phyloP scores from a whole-genome alignment of 2,329 filamentous ascomycete species.

The Corinectria fuckeliana region DNA sequence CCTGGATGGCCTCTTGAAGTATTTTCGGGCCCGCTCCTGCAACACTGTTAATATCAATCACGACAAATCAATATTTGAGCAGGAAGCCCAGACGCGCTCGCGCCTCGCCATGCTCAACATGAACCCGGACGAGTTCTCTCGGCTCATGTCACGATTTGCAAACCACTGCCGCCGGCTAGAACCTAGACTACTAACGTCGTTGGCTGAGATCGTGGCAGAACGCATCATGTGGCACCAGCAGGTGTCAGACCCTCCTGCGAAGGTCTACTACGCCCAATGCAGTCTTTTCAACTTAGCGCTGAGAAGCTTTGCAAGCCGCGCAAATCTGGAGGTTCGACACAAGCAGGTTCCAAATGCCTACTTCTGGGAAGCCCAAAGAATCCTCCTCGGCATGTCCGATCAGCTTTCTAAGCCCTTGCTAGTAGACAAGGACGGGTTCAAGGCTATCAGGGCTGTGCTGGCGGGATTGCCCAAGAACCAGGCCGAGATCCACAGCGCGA shows the following conservation, averaged over 20 bases:
- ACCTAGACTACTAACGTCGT: constrained; percentile 41
- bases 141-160: constrained; percentile 36
- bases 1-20: constrained; percentile 37
- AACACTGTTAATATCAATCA: constrained; percentile 13
- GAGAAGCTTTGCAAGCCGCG: constrained; percentile 36
- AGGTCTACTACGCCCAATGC: constrained; percentile 40
- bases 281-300: constrained; percentile 42
- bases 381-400: constrained; percentile 59
- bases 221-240: constrained; percentile 36
- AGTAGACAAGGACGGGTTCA: constrained; percentile 59
- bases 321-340: constrained; percentile 32
- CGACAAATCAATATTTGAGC: not conserved
- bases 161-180: constrained; percentile 43
- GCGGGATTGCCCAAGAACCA: constrained; percentile 59
- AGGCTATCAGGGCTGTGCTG: constrained; percentile 60
- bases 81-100: constrained; percentile 3
- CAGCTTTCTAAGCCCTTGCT: constrained; percentile 55
- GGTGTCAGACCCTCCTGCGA: constrained; percentile 14
- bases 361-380: constrained; percentile 63
- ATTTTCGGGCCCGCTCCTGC: constrained; percentile 31
- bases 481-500: constrained; percentile 55
- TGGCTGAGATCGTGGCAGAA: constrained; percentile 38
- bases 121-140: constrained; percentile 32
- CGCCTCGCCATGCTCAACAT: constrained; percentile 25
- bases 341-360: constrained; percentile 40